phyloP scores from a whole-genome alignment of 2,329 filamentous ascomycete species.

The Coleophoma cylindrospora region DNA sequence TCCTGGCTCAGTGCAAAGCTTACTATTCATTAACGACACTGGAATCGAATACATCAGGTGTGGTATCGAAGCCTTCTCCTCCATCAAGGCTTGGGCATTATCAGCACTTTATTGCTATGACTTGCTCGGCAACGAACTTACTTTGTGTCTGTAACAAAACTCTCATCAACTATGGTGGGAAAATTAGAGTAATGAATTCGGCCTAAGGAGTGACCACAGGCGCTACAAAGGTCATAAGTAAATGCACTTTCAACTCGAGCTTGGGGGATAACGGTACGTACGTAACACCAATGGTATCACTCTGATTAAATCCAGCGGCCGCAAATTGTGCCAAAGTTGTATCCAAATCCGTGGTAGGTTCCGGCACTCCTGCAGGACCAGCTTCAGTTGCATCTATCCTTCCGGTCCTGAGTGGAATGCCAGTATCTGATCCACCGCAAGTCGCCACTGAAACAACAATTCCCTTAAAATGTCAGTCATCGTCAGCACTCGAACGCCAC shows the following conservation, averaged over 20 bases:
- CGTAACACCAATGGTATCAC: slow-evolving; percentile 48
- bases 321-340: slow-evolving; percentile 48
- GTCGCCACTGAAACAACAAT: not conserved
- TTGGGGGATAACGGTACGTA: slow-evolving; percentile 19
- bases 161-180: slow-evolving; percentile 7
- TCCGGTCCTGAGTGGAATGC: slow-evolving; percentile 24
- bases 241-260: too few relatives aligned
- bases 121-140: not conserved
- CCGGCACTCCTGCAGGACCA: slow-evolving; percentile 46
- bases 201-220: slow-evolving; percentile 15
- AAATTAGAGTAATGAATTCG: slow-evolving; percentile 11
- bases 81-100: slow-evolving; percentile 5
- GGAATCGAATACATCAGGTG: slow-evolving; percentile 45
- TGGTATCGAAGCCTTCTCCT: slow-evolving; percentile 34
- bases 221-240: slow-evolving; percentile 1
- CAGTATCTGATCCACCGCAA: not conserved
- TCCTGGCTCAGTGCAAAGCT: not conserved
- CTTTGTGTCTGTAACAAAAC: not conserved
- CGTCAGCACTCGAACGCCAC: not conserved
- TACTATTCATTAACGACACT: slow-evolving; percentile 38
- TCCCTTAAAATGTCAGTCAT: not conserved
- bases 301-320: slow-evolving; percentile 47
- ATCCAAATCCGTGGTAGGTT: slow-evolving; percentile 45
- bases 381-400: slow-evolving; percentile 44
- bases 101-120: not conserved